A percentile compares a stretch with the other conserved stretches of the same genome.
Evolutionary conservation across 2,329 filamentous ascomycete species (phyloP).

Genomic region (Cladobotryum mycophilum): DNA sequence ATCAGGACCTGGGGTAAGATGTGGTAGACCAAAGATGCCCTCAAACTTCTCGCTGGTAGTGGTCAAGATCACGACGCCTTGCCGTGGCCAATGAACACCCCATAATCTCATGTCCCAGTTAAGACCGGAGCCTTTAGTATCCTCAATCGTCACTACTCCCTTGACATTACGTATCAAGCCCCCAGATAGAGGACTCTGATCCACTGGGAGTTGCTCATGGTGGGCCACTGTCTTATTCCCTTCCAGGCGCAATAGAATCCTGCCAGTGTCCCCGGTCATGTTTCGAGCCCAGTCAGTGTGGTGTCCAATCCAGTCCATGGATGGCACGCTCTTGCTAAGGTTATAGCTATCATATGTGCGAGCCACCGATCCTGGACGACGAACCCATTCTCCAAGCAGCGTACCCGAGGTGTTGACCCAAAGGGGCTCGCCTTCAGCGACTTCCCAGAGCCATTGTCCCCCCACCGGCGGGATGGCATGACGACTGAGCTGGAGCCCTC

Average conservation of each 20-base stretch:
- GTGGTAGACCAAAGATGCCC: constrained; percentile 85
- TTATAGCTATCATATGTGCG: constrained; percentile 51
- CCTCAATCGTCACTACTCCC: constrained; percentile 65
- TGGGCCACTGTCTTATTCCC: constrained; percentile 45
- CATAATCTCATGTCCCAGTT: constrained; percentile 75
- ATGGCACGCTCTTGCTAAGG: constrained; percentile 57
- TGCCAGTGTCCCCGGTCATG: constrained; percentile 66
- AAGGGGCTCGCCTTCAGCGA: constrained; percentile 37
- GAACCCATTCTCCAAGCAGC: constrained; percentile 70
- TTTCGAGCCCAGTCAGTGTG: constrained; percentile 68
- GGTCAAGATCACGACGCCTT: constrained; percentile 72
- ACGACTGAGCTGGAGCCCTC: constrained; percentile 55
- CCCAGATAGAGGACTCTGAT: constrained; percentile 33
- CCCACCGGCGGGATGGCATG: constrained; percentile 42
- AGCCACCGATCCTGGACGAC: constrained; percentile 42
- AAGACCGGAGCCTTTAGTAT: constrained; percentile 58
- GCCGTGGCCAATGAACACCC: constrained; percentile 79
- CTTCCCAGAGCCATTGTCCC: constrained; percentile 35
- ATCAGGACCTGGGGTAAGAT: constrained; percentile 59
- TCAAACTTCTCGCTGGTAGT: constrained; percentile 92
- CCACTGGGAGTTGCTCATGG: constrained; percentile 35
- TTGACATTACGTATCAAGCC: constrained; percentile 61
- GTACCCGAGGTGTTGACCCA: constrained; percentile 77
- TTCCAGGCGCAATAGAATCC: constrained; percentile 59
- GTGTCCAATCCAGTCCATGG: constrained; percentile 56